Evolutionary conservation across 192 early-diverging fungal genomes (phyloP).

Genomic region (Rhizophagus clarus): DNA sequence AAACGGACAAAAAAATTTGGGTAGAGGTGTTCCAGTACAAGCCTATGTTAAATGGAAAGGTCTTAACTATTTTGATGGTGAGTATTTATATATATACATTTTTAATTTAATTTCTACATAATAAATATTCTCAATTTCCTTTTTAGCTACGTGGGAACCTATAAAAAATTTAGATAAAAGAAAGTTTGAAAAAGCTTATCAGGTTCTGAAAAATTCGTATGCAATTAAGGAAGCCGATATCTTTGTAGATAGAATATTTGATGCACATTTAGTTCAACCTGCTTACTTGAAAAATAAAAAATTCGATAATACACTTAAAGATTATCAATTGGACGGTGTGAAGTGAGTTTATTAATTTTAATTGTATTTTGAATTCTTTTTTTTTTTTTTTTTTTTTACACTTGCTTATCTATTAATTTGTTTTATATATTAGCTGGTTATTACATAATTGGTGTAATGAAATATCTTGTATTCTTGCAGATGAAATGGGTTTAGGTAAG

Average conservation of each 20-base stretch:
- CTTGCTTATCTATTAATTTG: neutral
- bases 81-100: neutral
- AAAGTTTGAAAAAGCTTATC: slow-evolving; percentile 38
- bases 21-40: slow-evolving; percentile 31
- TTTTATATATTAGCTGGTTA: slow-evolving; percentile 54
- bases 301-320: slow-evolving; percentile 45
- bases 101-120: neutral
- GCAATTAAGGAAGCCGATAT: slow-evolving; percentile 15
- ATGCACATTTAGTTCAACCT: slow-evolving; percentile 51
- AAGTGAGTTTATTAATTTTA: slow-evolving; percentile 41
- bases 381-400: slow-evolving; percentile 4
- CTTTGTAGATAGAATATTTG: neutral
- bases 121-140: slow-evolving; percentile 24
- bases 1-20: neutral
- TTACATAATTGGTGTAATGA: slow-evolving; percentile 65
- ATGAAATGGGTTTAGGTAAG: slow-evolving; percentile 76
- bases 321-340: slow-evolving; percentile 67
- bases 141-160: slow-evolving; percentile 47
- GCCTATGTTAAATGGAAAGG: slow-evolving; percentile 71
- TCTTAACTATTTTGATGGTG: slow-evolving; percentile 53
- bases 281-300: slow-evolving; percentile 29
- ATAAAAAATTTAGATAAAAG: slow-evolving; percentile 33
- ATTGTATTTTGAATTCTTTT: neutral
- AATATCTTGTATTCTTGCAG: slow-evolving; percentile 66
- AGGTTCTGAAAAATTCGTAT: slow-evolving; percentile 42